Evolutionary conservation across 139 green algal genomes (phyloP).

Genomic region (Coccomyxa sp.): DNA sequence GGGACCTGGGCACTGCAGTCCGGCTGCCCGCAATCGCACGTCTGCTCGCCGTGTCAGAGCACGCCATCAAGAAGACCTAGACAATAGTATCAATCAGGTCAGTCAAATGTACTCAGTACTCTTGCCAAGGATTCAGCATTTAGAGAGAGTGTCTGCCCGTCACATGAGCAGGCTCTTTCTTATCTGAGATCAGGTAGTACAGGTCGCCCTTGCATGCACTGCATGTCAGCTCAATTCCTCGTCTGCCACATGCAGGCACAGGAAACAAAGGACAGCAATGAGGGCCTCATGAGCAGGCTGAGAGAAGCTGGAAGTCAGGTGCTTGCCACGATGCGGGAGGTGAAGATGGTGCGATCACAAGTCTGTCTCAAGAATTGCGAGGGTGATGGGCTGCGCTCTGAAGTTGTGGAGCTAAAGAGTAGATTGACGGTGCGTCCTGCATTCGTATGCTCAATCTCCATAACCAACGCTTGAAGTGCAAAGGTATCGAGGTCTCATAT

Average conservation of each 20-base stretch:
- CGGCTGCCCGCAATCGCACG: neutral
- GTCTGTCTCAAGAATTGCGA: neutral
- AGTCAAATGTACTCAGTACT: neutral
- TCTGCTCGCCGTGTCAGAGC: neutral
- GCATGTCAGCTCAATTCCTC: neutral
- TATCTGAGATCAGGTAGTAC: neutral
- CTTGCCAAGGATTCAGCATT: neutral
- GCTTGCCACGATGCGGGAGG: neutral
- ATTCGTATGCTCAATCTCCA: neutral
- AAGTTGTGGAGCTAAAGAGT: neutral
- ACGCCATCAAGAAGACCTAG: neutral
- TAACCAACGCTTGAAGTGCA: neutral
- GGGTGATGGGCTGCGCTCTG: neutral
- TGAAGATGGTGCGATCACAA: neutral
- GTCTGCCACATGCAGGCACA: neutral
- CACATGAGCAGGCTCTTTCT: neutral
- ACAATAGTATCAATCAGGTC: neutral
- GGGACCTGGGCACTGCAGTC: too few species aligned
- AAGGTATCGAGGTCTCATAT: neutral
- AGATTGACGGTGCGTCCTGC: neutral
- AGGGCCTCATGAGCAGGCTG: neutral
- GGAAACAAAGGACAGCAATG: neutral
- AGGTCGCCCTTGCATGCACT: neutral
- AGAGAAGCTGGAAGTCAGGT: neutral
- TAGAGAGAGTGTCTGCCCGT: neutral